These are phyloP conservation scores for Neonectria sp. DNA, from an alignment of 2,329 filamentous ascomycete genomes.

Conservation along the genomic window DNA sequence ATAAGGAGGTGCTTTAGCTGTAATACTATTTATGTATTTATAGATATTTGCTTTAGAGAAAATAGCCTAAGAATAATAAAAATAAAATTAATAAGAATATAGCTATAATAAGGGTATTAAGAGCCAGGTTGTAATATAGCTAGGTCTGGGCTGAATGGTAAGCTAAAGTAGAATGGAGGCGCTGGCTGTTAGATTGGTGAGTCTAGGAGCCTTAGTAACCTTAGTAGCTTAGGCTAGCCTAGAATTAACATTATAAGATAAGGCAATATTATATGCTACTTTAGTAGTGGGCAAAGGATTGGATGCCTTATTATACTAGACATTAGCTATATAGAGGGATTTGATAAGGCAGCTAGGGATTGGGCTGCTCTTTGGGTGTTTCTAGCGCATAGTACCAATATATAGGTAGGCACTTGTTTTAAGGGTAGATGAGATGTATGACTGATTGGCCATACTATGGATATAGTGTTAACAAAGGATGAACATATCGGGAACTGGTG, in stretches of 20 bases:
- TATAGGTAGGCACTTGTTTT: not conserved
- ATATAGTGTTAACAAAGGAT: not conserved
- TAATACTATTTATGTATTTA: slow-evolving; percentile 1
- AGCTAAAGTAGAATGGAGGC: not conserved
- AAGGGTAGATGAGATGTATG: not conserved
- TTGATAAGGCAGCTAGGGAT: not conserved
- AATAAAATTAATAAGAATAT: not conserved
- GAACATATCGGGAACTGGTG: not conserved
- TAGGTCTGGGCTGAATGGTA: slow-evolving; percentile 23
- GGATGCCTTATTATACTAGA: not conserved
- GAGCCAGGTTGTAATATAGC: slow-evolving; percentile 11
- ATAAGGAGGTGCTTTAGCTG: not conserved
- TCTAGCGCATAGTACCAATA: not conserved
- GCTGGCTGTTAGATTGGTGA: slow-evolving; percentile 1
- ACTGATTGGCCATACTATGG: not conserved
- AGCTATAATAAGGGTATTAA: slow-evolving; percentile 3
- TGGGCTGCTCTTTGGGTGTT: not conserved
- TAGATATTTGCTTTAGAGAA: slow-evolving; percentile 1
- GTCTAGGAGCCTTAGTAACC: not conserved
- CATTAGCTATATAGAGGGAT: not conserved
- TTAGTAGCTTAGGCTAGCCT: not conserved
- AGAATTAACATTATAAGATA: not conserved
- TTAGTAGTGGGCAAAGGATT: not conserved
- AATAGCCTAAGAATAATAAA: not conserved
- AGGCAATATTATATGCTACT: not conserved